phyloP scores from a whole-genome alignment of 306 rosid genomes.

The Cucurbita maxima region DNA sequence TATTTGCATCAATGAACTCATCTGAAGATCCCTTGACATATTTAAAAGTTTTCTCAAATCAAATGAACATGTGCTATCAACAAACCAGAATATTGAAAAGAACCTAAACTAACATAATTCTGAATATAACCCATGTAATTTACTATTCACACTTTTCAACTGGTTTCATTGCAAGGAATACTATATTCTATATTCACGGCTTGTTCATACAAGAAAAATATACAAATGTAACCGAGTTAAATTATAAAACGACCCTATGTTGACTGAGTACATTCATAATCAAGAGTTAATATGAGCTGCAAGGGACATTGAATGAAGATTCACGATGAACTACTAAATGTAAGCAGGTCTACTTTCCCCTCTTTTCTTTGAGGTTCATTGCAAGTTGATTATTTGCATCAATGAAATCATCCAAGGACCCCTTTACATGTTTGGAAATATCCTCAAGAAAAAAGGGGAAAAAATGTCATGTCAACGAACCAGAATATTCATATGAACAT shows the following conservation, averaged over 20 bases:
- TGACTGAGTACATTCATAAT: neutral
- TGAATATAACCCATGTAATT: neutral
- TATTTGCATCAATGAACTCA: conserved; percentile 93
- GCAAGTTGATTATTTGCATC: conserved; percentile 26
- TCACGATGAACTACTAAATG: neutral
- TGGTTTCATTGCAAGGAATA: neutral
- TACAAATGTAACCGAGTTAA: neutral
- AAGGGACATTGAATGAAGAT: neutral
- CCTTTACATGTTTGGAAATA: conserved; percentile 49
- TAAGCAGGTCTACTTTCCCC: conserved; percentile 31
- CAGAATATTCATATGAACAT: neutral
- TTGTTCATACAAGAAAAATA: neutral
- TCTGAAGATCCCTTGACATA: conserved; percentile 99
- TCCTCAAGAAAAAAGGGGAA: conserved; percentile 38
- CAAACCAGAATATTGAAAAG: neutral
- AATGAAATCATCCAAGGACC: too few relatives aligned
- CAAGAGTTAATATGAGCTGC: neutral
- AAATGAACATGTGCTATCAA: conserved; percentile 12
- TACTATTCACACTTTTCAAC: neutral
- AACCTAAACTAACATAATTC: neutral
- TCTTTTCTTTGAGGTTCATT: conserved; percentile 49
- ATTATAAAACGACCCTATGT: neutral
- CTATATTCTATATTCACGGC: neutral
- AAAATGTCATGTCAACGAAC: neutral
- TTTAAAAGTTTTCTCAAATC: conserved; percentile 80